Evolutionary conservation across 768 basidiomycete genomes (phyloP), one percentile per base, ranked within the genome.

Genomic region (Sarcodon sp.): DNA sequence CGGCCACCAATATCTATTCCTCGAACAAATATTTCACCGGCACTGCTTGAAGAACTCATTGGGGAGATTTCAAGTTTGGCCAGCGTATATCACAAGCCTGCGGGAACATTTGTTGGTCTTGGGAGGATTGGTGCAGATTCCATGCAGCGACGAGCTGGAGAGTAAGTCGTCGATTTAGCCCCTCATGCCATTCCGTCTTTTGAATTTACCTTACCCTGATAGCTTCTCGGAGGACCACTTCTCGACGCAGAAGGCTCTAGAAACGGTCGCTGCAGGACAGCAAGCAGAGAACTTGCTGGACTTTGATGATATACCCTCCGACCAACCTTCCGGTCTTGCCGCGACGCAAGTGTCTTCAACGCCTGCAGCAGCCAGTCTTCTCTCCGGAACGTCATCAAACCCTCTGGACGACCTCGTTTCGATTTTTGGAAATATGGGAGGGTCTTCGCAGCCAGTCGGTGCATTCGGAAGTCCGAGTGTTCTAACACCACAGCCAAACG

Each of bases 51-150:
- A 58, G 96, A 98, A 59, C 75, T 99, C 3, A 65, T 98, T 0
- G 79, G 83, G 32, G 96, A 98, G 61, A 77, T 98, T 16, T 90
- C 89, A 1, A 80, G 76, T 39, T 67, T 98, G 15, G 89, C 91
- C 5, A 94, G 91, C 59, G 91, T 94, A 2, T 99, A 99, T 61
- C 96, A 99, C 68, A 97, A 96, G 63, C 96, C 96, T 0, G 82
- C 81, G 34, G 88, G 91, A 61, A 97, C 96, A 0, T 99, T 99
- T 58, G 79, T 99, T 48, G 96, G 94, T 0, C 80, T 80, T 54
- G 94, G 96, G 7, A 75, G 93, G 44, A 71, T 97, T 49, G 84
- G 90, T 7, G 87, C 80, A 0, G 89, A 92, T 55, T 70, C 84
- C 6, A 70, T 93, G 55, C 77, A 79, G 53, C 70, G 72, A 56